Evolutionary conservation across 2,329 filamentous ascomycete species (phyloP).

Genomic region (Nannizziopsis barbatae): DNA sequence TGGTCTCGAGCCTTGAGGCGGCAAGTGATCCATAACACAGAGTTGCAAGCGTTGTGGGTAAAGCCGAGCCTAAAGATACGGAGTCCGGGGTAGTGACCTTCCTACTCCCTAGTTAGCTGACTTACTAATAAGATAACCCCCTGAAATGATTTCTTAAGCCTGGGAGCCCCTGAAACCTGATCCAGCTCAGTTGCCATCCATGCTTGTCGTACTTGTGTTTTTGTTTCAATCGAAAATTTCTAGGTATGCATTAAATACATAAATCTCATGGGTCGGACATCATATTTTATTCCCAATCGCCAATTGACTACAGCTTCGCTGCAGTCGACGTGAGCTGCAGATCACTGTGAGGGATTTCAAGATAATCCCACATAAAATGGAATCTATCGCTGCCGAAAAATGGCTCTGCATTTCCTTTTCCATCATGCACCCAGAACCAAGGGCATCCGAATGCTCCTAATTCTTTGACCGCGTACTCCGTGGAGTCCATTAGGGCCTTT

Average conservation of each 20-base stretch:
- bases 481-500: slow-evolving; percentile 46
- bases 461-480: slow-evolving; percentile 47
- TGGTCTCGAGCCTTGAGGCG: too few relatives aligned
- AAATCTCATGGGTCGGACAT: not conserved
- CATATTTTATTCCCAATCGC: not conserved
- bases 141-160: too few relatives aligned
- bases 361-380: slow-evolving; percentile 18
- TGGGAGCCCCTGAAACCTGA: too few relatives aligned
- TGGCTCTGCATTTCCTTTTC: slow-evolving; percentile 16
- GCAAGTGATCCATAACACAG: too few relatives aligned
- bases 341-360: slow-evolving; percentile 15
- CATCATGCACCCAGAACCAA: slow-evolving; percentile 59
- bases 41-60: too few relatives aligned
- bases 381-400: slow-evolving; percentile 19
- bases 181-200: too few relatives aligned
- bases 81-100: too few relatives aligned
- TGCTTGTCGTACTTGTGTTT: too few relatives aligned
- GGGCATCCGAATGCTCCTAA: slow-evolving; percentile 65
- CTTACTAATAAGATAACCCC: too few relatives aligned
- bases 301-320: not conserved
- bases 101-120: too few relatives aligned
- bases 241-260: not conserved
- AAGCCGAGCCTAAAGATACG: too few relatives aligned
- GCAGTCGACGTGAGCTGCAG: slow-evolving; percentile 9
- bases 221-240: too few relatives aligned